Evolutionary conservation across 2,329 filamentous ascomycete genomes (phyloP).

Genomic region (Tolypocladium album): DNA sequence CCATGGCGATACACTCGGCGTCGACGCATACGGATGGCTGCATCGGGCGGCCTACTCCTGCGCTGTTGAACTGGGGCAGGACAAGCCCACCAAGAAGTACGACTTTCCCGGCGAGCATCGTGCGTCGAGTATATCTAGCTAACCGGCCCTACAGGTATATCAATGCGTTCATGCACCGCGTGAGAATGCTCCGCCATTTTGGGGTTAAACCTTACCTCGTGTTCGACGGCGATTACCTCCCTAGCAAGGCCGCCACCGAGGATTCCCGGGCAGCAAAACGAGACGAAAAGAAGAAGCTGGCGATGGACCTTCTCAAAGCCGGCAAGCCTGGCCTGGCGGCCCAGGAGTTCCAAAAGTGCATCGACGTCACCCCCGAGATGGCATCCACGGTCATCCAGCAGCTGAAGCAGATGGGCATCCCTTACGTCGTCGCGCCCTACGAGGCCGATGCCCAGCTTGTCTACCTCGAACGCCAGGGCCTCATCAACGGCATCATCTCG

Average conservation of each 20-base stretch:
- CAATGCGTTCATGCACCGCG: conserved; percentile 79
- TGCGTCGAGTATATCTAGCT: neutral
- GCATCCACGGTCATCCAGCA: conserved; percentile 84
- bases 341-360: conserved; percentile 82
- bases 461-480: conserved; percentile 78
- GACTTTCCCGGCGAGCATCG: neutral
- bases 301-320: conserved; percentile 68
- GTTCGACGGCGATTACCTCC: conserved; percentile 91
- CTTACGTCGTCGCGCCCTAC: conserved; percentile 91
- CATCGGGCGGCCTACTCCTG: conserved; percentile 87
- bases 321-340: conserved; percentile 75
- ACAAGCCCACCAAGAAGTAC: conserved; percentile 78
- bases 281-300: conserved; percentile 64
- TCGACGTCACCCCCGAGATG: conserved; percentile 96
- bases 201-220: conserved; percentile 90
- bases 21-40: conserved; percentile 97
- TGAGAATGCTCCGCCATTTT: conserved; percentile 89
- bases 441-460: conserved; percentile 96
- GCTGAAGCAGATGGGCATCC: conserved; percentile 66
- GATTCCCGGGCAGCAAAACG: conserved; percentile 63
- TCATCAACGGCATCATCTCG: conserved; percentile 80
- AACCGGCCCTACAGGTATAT: conserved; percentile 54
- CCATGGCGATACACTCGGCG: conserved; percentile 76
- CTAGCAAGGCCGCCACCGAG: conserved; percentile 87
- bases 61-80: conserved; percentile 81